These are phyloP conservation scores for Carex myosuroides DNA, from an alignment of 176 grass and related monocot genomes.

Conservation along the genomic window DNA sequence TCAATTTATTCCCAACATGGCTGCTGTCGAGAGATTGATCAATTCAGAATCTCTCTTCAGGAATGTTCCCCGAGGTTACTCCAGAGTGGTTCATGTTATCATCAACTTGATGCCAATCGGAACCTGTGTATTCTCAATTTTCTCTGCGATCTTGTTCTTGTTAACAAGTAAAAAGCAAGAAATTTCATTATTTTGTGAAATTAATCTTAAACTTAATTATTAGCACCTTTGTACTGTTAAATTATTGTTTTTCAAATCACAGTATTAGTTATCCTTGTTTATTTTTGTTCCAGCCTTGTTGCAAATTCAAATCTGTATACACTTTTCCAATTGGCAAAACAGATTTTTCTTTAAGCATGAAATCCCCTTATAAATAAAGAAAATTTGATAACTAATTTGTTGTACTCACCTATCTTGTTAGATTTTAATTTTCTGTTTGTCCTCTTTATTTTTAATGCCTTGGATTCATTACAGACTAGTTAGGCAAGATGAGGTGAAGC, in stretches of 20 bases:
- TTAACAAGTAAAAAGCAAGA: neutral
- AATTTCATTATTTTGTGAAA: neutral
- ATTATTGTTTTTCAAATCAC: neutral
- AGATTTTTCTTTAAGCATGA: neutral
- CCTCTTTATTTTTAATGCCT: neutral
- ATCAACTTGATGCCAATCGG: neutral
- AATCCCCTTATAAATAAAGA: neutral
- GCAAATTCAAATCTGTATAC: neutral
- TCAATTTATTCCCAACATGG: no score
- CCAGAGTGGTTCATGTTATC: neutral
- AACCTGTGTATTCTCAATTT: neutral
- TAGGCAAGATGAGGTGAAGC: slow-evolving; percentile 19
- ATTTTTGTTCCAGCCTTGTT: neutral
- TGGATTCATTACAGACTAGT: slow-evolving; percentile 13
- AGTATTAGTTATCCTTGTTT: neutral
- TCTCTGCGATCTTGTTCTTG: neutral
- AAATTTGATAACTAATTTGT: neutral
- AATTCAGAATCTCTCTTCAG: neutral
- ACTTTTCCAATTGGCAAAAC: neutral
- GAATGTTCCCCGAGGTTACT: neutral
- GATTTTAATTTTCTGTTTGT: neutral
- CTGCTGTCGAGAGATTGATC: neutral
- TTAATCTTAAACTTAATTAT: neutral
- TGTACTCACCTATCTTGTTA: neutral
- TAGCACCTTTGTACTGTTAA: neutral